Base-by-base conservation (phyloP, 75 land plant species). In the Selaginella tamariscina region DNA sequence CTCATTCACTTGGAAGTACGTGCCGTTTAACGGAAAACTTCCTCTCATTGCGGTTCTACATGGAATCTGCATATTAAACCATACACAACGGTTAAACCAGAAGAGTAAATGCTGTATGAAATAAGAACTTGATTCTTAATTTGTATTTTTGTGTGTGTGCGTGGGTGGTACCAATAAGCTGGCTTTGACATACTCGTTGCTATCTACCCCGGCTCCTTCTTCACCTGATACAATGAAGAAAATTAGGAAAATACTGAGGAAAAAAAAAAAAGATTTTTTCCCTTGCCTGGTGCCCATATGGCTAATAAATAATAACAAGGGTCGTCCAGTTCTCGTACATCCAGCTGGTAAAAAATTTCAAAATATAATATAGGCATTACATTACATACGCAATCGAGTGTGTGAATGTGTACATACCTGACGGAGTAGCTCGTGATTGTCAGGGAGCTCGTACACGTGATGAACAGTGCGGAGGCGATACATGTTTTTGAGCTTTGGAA, bases 1-100 rank as follows among this genome's bases (percentile, higher is more conserved):
- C 94, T 89, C 94, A 69, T 89, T 89, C 31, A 86, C 87, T 78
- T 89, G 94, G 69, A 89, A 89, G 39, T 89, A 89, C 8, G 94
- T 89, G 2, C 91, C 94, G 75, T 89, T 89, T 32, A 89, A 68
- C 56, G 94, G 94, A 64, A 89, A 86, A 56, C 79, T 80, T 28
- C 94, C 94, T 63, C 79, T 76, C 83, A 80, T 82, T 67, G 94
- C 91, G 0, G 91, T 89, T 73, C 85, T 72, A 66, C 87, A 86
- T 18, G 94, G 94, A 64, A 89, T 84, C 94, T 89, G 81, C 24
- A 49, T 30, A 71, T 9, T 54, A 20, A 68, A 2, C 55, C 27
- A 22, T 54, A 0, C 21, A 11, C 8, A 0, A 33, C 59, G 29
- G 55, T 65, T 24, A 26, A 21, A 27, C 55, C 29, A 20, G 30